Percentiles rank a stretch among this genome's conserved stretches.
phyloP scores from a whole-genome alignment of 306 rosid species.

The Nissolia schottii region DNA sequence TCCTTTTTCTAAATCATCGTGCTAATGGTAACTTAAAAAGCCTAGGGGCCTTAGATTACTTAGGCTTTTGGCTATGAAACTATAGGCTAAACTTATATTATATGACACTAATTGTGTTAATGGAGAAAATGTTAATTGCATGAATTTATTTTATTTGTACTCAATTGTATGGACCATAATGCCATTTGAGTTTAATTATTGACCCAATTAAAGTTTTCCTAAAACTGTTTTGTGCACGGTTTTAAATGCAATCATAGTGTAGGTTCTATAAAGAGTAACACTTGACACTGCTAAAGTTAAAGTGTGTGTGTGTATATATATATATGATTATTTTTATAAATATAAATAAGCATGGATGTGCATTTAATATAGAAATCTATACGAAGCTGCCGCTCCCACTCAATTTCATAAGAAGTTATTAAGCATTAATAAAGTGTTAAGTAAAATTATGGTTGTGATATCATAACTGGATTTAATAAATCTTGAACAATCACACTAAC shows the following conservation, averaged over 20 bases:
- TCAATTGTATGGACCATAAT: neutral
- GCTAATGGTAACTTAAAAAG: conserved; percentile 22
- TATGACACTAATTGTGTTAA: neutral
- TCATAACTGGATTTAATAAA: too few relatives aligned
- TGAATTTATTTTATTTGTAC: neutral
- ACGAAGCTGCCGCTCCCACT: neutral
- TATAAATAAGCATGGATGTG: neutral
- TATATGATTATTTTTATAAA: neutral
- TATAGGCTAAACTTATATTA: neutral
- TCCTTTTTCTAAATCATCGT: conserved; percentile 17
- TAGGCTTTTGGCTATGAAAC: conserved; percentile 9
- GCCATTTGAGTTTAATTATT: neutral
- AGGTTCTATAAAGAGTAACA: neutral
- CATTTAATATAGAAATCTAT: neutral
- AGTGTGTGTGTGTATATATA: too few relatives aligned
- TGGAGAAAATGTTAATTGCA: neutral
- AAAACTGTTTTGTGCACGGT: neutral
- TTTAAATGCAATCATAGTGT: neutral
- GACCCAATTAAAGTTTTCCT: conserved; percentile 7
- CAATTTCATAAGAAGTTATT: neutral
- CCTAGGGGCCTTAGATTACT: conserved; percentile 13
- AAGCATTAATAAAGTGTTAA: too few relatives aligned
- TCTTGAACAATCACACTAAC: too few relatives aligned
- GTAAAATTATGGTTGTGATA: too few relatives aligned
- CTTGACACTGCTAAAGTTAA: neutral